These are phyloP conservation scores for Backusella sp. DNA, from an alignment of 192 early-diverging fungal species.

Conservation along the genomic window DNA sequence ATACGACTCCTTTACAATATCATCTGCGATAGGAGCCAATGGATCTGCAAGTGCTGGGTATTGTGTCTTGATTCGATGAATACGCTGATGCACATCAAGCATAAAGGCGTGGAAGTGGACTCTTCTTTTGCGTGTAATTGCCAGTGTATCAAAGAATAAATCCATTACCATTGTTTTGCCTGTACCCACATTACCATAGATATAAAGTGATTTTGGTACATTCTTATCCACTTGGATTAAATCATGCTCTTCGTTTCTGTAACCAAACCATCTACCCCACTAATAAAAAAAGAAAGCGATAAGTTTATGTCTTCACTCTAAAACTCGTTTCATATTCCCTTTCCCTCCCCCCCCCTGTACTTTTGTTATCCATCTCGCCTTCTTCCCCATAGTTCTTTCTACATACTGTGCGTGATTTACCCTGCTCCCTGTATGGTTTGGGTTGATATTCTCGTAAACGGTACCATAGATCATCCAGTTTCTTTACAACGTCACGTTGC, in stretches of 20 bases:
- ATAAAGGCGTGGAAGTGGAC: conserved; percentile 99
- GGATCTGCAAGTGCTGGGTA: conserved; percentile 57
- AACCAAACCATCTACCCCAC: conserved; percentile 17
- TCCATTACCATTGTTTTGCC: conserved; percentile 98
- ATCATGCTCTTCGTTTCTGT: not conserved
- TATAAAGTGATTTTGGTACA: conserved; percentile 53
- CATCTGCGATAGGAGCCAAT: conserved; percentile 72
- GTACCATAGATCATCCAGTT: conserved; percentile 8
- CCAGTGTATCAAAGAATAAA: conserved; percentile 83
- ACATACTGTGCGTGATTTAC: conserved; percentile 5
- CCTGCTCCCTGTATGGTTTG: not conserved
- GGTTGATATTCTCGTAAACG: conserved; percentile 11
- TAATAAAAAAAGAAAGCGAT: not conserved
- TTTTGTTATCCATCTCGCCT: not conserved
- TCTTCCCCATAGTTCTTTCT: not conserved
- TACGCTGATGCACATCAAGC: conserved; percentile 84
- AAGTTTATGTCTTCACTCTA: not conserved
- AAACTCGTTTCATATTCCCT: not conserved
- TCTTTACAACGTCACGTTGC: conserved; percentile 4
- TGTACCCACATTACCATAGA: conserved; percentile 81
- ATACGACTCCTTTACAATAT: conserved; percentile 77
- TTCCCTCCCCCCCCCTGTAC: not conserved
- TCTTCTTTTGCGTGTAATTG: conserved; percentile 72
- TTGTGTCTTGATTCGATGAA: conserved; percentile 58
- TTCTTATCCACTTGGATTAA: not conserved